phyloP scores from a whole-genome alignment of 768 basidiomycete species.

The Leucosporidium creatinivorum region DNA sequence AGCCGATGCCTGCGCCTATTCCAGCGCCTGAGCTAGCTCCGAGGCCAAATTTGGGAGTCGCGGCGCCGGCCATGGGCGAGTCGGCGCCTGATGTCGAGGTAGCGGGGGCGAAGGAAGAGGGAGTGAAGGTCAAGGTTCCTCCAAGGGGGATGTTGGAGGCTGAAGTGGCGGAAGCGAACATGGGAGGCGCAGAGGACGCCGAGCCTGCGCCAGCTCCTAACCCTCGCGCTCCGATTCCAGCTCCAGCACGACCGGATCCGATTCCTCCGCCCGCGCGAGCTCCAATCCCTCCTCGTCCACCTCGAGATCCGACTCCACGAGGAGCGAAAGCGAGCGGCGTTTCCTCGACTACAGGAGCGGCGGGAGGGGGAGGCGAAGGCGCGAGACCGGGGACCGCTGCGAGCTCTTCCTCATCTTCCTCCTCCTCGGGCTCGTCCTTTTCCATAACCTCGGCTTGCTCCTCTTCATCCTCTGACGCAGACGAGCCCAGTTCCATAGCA shows the following conservation, averaged over 20 bases:
- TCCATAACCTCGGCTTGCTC: constrained; percentile 43
- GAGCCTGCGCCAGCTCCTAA: neutral
- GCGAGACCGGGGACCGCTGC: constrained; percentile 42
- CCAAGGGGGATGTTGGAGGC: constrained; percentile 45
- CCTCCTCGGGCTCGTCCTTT: constrained; percentile 39
- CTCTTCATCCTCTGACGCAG: constrained; percentile 45
- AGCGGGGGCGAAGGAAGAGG: constrained; percentile 39
- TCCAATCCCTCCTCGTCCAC: constrained; percentile 33
- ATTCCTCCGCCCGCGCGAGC: constrained; percentile 2
- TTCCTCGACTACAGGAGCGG: constrained; percentile 33
- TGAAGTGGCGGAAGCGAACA: constrained; percentile 23
- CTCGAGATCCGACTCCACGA: constrained; percentile 31
- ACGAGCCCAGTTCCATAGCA: constrained; percentile 25
- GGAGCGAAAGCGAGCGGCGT: constrained; percentile 21
- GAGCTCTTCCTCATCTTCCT: constrained; percentile 31
- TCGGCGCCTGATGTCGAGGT: constrained; percentile 35
- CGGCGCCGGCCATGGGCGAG: constrained; percentile 10
- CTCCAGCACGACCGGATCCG: neutral
- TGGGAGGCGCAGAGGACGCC: constrained; percentile 6
- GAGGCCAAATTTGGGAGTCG: constrained; percentile 21
- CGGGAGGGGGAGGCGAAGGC: neutral
- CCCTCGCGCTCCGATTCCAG: constrained; percentile 25
- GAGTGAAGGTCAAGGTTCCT: constrained; percentile 10
- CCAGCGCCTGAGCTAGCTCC: neutral
- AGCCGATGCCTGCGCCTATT: constrained; percentile 9